These are phyloP conservation scores for Colletotrichum sp. DNA, from an alignment of 2,329 filamentous ascomycete genomes.

Conservation along the genomic window DNA sequence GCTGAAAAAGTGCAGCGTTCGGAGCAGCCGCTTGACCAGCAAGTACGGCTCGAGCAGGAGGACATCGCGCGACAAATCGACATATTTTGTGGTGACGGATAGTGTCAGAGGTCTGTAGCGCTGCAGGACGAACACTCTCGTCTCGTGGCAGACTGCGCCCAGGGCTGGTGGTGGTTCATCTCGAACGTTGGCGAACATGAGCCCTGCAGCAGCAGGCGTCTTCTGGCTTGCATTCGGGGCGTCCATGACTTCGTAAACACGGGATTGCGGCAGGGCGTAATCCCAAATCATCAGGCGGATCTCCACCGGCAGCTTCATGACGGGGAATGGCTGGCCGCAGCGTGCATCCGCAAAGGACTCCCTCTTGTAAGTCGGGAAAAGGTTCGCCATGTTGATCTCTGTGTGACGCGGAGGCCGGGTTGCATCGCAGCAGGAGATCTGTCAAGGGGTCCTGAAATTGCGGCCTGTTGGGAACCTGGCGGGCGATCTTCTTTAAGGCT, in stretches of 20 bases:
- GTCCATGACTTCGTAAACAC: conserved; percentile 52
- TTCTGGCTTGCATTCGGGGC: conserved; percentile 44
- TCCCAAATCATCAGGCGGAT: conserved; percentile 51
- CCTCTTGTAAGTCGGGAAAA: neutral
- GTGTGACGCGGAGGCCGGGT: conserved; percentile 10
- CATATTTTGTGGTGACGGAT: conserved; percentile 48
- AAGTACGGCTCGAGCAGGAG: conserved; percentile 52
- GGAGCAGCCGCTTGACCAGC: conserved; percentile 49
- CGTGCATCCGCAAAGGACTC: neutral
- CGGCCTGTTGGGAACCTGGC: neutral
- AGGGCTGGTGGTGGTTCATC: conserved; percentile 48
- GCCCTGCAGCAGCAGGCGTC: conserved; percentile 41
- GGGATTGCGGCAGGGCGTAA: conserved; percentile 45
- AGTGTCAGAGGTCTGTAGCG: conserved; percentile 49
- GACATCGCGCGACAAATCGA: conserved; percentile 49
- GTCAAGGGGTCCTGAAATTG: conserved; percentile 1
- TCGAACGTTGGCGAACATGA: conserved; percentile 52
- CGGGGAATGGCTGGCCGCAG: neutral
- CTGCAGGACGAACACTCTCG: conserved; percentile 44
- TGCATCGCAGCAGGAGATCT: conserved; percentile 19
- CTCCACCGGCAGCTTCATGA: conserved; percentile 43
- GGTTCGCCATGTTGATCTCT: conserved; percentile 10
- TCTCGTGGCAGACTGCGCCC: conserved; percentile 47
- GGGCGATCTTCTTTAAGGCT: conserved; percentile 19
- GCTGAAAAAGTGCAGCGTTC: conserved; percentile 49